Evolutionary conservation across 2,329 filamentous ascomycete species (phyloP).

Genomic region (Ophidiomyces ophidiicola): DNA sequence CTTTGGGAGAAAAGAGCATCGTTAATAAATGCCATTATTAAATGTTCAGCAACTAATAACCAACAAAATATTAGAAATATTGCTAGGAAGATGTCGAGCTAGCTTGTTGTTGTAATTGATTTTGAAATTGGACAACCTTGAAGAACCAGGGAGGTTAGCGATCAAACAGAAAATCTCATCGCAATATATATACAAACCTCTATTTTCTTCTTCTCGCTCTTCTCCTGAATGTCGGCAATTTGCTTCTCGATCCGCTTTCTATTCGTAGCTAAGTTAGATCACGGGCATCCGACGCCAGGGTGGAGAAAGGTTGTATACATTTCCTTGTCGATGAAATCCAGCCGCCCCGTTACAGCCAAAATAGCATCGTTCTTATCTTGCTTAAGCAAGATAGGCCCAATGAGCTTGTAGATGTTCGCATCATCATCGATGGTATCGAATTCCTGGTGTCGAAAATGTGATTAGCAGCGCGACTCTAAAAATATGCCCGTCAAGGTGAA

Average conservation of each 20-base stretch:
- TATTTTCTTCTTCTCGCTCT: constrained; percentile 52
- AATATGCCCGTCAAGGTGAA: not conserved
- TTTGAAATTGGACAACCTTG: constrained; percentile 32
- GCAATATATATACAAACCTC: constrained; percentile 39
- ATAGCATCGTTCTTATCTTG: constrained; percentile 86
- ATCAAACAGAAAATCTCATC: not conserved
- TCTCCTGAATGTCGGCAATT: constrained; percentile 51
- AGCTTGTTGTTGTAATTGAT: constrained; percentile 18
- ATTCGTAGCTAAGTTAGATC: not conserved
- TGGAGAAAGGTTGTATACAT: constrained; percentile 50
- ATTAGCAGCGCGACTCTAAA: not conserved
- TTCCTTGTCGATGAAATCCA: constrained; percentile 88
- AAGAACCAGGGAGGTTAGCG: not conserved
- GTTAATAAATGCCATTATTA: too few species aligned
- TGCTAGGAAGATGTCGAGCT: constrained; percentile 25
- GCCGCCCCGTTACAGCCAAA: constrained; percentile 74
- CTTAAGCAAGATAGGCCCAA: constrained; percentile 85
- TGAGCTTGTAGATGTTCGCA: constrained; percentile 89
- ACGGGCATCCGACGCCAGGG: not conserved
- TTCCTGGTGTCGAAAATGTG: constrained; percentile 44
- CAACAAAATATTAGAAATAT: too few species aligned
- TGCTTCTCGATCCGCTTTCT: constrained; percentile 56
- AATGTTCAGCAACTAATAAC: too few species aligned
- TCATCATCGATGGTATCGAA: constrained; percentile 67
- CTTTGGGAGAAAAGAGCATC: too few species aligned